Evolutionary conservation across 140 eudicot genomes (phyloP).

Genomic region (Anethum foeniculum): DNA sequence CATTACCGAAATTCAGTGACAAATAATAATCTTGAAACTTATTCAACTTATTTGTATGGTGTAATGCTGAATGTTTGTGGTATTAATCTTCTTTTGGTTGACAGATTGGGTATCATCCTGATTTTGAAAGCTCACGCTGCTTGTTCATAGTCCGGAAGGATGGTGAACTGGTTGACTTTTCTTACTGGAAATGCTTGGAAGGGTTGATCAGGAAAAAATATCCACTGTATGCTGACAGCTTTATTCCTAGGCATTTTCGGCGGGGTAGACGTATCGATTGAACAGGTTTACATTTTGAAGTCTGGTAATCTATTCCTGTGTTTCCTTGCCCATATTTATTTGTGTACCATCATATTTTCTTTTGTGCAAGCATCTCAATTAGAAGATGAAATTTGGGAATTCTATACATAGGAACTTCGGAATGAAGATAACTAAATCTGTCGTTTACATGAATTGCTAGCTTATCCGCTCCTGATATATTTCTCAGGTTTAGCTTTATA

Average conservation of each 20-base stretch:
- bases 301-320: constrained; percentile 6
- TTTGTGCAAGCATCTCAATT: constrained; percentile 13
- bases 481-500: not conserved
- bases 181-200: constrained; percentile 97
- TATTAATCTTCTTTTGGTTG: constrained; percentile 12
- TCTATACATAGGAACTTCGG: constrained; percentile 2
- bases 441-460: not conserved
- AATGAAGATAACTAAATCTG: not conserved
- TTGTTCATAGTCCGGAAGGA: constrained; percentile 79
- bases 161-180: constrained; percentile 77
- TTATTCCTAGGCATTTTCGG: constrained; percentile 77
- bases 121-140: constrained; percentile 78
- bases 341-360: not conserved
- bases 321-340: not conserved
- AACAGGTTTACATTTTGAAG: constrained; percentile 16
- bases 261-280: constrained; percentile 51
- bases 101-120: constrained; percentile 92
- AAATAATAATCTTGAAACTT: not conserved
- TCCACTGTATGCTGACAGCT: constrained; percentile 87
- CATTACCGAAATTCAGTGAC: not conserved
- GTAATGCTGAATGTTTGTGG: constrained; percentile 6
- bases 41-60: not conserved
- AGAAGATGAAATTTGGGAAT: constrained; percentile 7
- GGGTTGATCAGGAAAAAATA: constrained; percentile 81
- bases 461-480: not conserved